Evolutionary conservation across 106 monocot species (phyloP).

Genomic region (Dendrobium catenatum): DNA sequence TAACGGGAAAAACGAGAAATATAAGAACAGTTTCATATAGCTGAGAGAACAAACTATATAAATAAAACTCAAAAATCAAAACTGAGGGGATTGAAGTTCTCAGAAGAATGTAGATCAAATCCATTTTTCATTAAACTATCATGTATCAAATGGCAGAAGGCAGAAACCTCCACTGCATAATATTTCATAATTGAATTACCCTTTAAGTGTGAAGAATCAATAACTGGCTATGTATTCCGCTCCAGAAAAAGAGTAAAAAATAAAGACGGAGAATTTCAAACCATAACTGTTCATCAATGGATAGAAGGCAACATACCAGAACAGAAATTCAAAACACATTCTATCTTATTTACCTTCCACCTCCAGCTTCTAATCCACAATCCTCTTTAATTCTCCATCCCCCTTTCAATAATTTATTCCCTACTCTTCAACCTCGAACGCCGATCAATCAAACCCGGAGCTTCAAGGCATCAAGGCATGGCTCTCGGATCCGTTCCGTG

Average conservation of each 20-base stretch:
- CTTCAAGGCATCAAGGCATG: not conserved
- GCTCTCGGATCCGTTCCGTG: constrained; percentile 78
- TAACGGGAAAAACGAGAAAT: not conserved
- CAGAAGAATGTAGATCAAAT: not conserved
- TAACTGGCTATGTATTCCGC: not conserved
- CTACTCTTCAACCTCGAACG: not conserved
- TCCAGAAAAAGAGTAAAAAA: not conserved
- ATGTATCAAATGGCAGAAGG: not conserved
- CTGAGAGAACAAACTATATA: too few species aligned
- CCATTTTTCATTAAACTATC: constrained; percentile 2
- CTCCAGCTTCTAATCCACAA: not conserved
- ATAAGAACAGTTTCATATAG: not conserved
- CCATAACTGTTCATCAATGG: not conserved
- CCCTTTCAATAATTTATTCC: not conserved
- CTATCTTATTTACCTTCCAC: not conserved
- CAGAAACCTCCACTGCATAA: not conserved
- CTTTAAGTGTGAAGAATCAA: not conserved
- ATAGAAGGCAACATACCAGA: not conserved
- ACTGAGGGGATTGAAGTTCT: not conserved
- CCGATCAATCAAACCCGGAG: not conserved
- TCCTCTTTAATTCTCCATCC: not conserved
- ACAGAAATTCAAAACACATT: not conserved
- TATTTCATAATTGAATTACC: not conserved
- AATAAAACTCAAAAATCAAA: not conserved
- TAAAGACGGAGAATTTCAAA: not conserved